These are phyloP conservation scores for Saksenaea oblongispora DNA, from an alignment of 371 early-diverging fungal species.

Conservation along the genomic window DNA sequence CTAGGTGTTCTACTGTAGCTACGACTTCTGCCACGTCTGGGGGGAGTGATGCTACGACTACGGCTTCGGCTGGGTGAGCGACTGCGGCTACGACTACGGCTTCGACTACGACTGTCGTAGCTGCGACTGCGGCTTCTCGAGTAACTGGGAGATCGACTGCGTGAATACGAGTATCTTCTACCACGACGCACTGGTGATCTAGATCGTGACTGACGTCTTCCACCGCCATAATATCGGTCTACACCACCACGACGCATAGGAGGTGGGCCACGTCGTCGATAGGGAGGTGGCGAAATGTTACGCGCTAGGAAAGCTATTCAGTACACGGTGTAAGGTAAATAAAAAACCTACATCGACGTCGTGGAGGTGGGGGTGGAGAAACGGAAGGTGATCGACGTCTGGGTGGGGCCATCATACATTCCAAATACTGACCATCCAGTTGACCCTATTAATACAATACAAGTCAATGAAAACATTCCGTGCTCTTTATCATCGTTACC, in stretches of 20 bases:
- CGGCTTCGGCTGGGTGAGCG: conserved; percentile 30
- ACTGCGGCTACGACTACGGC: conserved; percentile 41
- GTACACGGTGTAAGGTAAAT: neutral
- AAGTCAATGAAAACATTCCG: neutral
- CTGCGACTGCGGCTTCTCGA: conserved; percentile 21
- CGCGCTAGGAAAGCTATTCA: conserved; percentile 8
- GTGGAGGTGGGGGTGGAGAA: conserved; percentile 25
- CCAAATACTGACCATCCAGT: conserved; percentile 52
- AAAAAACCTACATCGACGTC: conserved; percentile 29
- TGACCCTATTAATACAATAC: conserved; percentile 40
- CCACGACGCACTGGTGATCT: conserved; percentile 31
- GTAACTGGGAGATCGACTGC: conserved; percentile 36
- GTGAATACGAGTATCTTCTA: conserved; percentile 22
- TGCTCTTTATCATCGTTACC: conserved; percentile 13
- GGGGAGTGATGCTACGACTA: conserved; percentile 28
- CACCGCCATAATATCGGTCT: conserved; percentile 9
- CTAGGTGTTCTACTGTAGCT: conserved; percentile 20
- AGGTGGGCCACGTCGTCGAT: conserved; percentile 19
- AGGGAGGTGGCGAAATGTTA: conserved; percentile 31
- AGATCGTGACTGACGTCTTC: conserved; percentile 40
- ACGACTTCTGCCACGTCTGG: conserved; percentile 23
- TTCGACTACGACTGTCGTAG: conserved; percentile 35
- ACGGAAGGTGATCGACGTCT: conserved; percentile 34
- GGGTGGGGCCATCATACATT: conserved; percentile 31
- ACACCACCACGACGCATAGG: conserved; percentile 11